phyloP scores from a whole-genome alignment of 441 rosid species.

The Bocquillonia castaneifolia region DNA sequence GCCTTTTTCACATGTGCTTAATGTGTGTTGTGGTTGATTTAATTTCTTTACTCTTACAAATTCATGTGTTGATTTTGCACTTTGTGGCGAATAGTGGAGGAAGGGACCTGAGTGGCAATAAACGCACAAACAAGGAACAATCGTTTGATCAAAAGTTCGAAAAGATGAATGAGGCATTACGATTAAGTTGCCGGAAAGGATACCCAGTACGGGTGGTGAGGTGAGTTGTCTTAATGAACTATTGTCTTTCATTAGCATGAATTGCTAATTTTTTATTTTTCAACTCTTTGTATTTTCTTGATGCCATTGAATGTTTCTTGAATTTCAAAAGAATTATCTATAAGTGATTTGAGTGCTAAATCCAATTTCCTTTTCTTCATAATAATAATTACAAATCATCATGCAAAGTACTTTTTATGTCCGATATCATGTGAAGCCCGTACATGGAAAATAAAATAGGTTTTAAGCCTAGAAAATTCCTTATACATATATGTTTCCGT shows the following conservation, averaged over 20 bases:
- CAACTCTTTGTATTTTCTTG: neutral
- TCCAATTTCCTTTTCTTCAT: neutral
- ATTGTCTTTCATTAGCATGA: neutral
- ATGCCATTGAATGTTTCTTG: neutral
- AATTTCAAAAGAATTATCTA: neutral
- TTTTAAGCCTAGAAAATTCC: neutral
- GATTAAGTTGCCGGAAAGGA: constrained; percentile 69
- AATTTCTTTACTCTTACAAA: neutral
- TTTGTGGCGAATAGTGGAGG: constrained; percentile 53
- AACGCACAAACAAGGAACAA: constrained; percentile 63
- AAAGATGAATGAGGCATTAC: constrained; percentile 53
- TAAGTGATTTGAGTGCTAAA: neutral
- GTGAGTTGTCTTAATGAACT: constrained; percentile 24
- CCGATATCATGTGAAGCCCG: neutral
- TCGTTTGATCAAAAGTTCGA: constrained; percentile 66
- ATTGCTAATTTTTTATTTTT: neutral
- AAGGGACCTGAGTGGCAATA: constrained; percentile 73
- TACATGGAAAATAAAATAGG: neutral
- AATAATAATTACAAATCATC: too few species aligned
- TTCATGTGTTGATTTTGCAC: neutral
- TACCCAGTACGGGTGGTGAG: constrained; percentile 86
- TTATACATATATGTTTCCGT: neutral
- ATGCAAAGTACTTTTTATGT: too few species aligned
- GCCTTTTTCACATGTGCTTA: neutral
- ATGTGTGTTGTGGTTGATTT: neutral